Conservation (phyloP, 73 alveolate species). For the Paramecium sexaurelia region DNA sequence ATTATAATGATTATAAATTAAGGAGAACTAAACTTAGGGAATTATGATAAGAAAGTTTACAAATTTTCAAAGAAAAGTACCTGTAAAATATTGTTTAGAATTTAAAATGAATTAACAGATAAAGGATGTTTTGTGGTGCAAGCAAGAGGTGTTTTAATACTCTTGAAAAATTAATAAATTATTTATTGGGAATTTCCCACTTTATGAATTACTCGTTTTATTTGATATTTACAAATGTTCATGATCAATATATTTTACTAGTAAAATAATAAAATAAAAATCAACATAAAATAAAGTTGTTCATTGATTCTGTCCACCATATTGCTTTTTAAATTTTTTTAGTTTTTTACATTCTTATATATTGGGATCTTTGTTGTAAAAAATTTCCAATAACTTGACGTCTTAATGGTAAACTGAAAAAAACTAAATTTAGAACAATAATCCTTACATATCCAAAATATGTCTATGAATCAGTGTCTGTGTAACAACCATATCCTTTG, state of each 20-base stretch:
- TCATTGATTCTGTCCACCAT: neutral
- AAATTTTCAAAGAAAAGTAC: too few species aligned
- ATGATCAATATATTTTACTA: neutral
- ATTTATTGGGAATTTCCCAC: neutral
- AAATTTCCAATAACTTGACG: neutral
- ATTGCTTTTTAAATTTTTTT: neutral
- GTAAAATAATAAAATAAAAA: neutral
- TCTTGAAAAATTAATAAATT: neutral
- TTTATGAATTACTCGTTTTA: neutral
- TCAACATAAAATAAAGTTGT: neutral
- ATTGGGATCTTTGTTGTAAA: neutral
- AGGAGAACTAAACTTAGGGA: too few species aligned
- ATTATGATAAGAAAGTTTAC: too few species aligned
- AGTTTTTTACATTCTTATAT: neutral
- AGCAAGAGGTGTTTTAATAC: neutral
- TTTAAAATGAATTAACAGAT: neutral
- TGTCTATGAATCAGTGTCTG: neutral
- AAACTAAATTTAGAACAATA: neutral
- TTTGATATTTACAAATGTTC: neutral
- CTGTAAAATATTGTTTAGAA: neutral
- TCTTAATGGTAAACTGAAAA: neutral
- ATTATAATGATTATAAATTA: too few species aligned
- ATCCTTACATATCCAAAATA: neutral
- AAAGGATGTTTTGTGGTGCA: too few species aligned
- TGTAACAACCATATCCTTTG: slow-evolving; percentile 54